Conservation (phyloP, 805 yeast species). For the Spathaspora passalidarum region DNA sequence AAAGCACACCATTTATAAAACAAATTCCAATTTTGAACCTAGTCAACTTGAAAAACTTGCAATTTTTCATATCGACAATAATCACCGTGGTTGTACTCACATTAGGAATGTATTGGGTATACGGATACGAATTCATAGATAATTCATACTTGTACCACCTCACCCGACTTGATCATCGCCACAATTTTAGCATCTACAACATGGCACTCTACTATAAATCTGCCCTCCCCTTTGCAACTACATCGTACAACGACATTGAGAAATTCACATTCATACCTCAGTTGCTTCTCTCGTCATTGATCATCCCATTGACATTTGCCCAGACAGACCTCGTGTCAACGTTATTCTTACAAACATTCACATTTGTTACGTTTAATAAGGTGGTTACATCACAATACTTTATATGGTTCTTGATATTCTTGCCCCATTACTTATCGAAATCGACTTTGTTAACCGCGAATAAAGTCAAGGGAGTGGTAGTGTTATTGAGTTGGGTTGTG, state of each 20-base stretch:
- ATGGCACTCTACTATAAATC: conserved; percentile 65
- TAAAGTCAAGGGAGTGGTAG: conserved; percentile 33
- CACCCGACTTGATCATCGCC: conserved; percentile 85
- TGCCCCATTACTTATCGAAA: conserved; percentile 66
- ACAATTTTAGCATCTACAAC: conserved; percentile 89
- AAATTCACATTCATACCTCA: conserved; percentile 84
- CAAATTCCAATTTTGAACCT: conserved; percentile 28
- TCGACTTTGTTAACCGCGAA: conserved; percentile 28
- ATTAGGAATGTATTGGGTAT: conserved; percentile 58
- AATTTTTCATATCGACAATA: conserved; percentile 28
- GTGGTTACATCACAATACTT: conserved; percentile 94
- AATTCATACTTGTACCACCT: conserved; percentile 85
- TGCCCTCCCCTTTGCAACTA: conserved; percentile 13
- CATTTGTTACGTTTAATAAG: conserved; percentile 43
- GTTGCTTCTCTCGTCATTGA: conserved; percentile 51
- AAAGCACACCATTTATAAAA: conserved; percentile 18
- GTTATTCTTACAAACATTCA: conserved; percentile 40
- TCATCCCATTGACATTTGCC: conserved; percentile 53
- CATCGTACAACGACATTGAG: conserved; percentile 30
- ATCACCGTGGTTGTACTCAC: conserved; percentile 49
- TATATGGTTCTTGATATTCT: conserved; percentile 85
- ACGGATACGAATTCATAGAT: conserved; percentile 72
- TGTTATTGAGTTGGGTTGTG: conserved; percentile 57
- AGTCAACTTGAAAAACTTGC: conserved; percentile 36
- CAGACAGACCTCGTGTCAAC: conserved; percentile 27